These are phyloP conservation scores for Poteriospumella lacustris DNA, from an alignment of 108 stramenopile species.

Conservation along the genomic window DNA sequence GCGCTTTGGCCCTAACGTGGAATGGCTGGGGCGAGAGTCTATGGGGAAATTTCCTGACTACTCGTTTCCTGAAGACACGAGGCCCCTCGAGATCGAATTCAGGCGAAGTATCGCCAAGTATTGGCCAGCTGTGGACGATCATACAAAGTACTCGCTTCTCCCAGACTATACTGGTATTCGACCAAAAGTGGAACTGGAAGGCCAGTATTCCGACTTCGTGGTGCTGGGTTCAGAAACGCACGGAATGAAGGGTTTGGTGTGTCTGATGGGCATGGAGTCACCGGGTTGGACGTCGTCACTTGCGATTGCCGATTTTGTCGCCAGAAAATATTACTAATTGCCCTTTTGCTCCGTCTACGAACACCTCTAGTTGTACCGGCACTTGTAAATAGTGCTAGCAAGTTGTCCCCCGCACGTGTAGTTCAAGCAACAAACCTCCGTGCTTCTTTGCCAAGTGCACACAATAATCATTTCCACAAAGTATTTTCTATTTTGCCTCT, in stretches of 20 bases:
- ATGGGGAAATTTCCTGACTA: not conserved
- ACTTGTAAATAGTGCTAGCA: no score
- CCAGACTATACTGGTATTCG: conserved; percentile 32
- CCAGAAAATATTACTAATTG: no score
- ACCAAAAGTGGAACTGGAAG: conserved; percentile 20
- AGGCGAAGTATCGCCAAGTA: conserved; percentile 33
- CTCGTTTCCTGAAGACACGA: not conserved
- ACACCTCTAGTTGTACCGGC: no score
- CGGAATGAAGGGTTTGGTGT: conserved; percentile 18
- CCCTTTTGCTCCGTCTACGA: no score
- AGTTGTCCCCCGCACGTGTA: no score
- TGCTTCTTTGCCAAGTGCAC: no score
- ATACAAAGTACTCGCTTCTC: not conserved
- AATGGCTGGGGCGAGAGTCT: conserved; percentile 35
- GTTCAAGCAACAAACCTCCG: no score
- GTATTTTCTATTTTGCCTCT: no score
- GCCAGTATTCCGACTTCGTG: conserved; percentile 19
- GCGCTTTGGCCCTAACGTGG: conserved; percentile 53
- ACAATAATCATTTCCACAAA: no score
- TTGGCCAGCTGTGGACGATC: conserved; percentile 21
- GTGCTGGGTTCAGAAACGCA: conserved; percentile 12
- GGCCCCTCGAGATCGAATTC: conserved; percentile 24
- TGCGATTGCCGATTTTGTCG: conserved; percentile 27
- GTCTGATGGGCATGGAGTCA: conserved; percentile 33
- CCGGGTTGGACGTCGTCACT: conserved; percentile 37